Conservation (phyloP, 2,329 filamentous ascomycete species). For the Coniochaeta ligniaria region DNA sequence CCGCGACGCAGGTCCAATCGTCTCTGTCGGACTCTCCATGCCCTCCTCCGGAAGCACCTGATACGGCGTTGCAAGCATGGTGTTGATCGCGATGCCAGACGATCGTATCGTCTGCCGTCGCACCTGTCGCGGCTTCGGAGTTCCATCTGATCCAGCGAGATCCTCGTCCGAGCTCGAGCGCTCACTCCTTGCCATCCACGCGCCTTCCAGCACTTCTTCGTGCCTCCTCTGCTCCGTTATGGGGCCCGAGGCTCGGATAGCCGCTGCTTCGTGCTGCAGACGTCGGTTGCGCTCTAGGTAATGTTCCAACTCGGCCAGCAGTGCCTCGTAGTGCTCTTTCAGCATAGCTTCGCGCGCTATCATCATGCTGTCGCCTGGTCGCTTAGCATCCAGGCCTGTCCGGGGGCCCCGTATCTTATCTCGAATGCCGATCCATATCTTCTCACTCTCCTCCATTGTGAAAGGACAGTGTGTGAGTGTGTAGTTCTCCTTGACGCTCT, state of each 20-base stretch:
- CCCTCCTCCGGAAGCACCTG: constrained; percentile 8
- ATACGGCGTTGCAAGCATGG: constrained; percentile 5
- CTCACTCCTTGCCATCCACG: constrained; percentile 9
- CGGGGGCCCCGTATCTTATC: constrained; percentile 8
- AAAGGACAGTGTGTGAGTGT: constrained; percentile 36
- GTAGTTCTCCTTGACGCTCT: constrained; percentile 32
- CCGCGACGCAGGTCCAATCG: constrained; percentile 14
- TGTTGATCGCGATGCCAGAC: constrained; percentile 8
- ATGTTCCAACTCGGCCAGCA: constrained; percentile 12
- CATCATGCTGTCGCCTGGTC: neutral
- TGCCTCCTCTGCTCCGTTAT: constrained; percentile 1
- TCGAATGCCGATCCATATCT: constrained; percentile 15
- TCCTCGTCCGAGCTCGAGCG: neutral
- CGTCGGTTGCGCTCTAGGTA: constrained; percentile 13
- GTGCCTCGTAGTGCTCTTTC: constrained; percentile 9
- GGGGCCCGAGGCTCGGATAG: constrained; percentile 2
- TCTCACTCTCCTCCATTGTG: constrained; percentile 15
- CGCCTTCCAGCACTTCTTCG: neutral
- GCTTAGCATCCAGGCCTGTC: neutral
- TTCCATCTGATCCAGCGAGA: neutral
- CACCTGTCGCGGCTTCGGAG: neutral
- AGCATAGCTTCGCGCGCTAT: constrained; percentile 5
- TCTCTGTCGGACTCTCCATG: constrained; percentile 14
- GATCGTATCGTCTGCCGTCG: constrained; percentile 8
- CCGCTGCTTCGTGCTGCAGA: neutral